phyloP scores from a whole-genome alignment of 2,329 filamentous ascomycete genomes.

The Neonectria neomacrospora region DNA sequence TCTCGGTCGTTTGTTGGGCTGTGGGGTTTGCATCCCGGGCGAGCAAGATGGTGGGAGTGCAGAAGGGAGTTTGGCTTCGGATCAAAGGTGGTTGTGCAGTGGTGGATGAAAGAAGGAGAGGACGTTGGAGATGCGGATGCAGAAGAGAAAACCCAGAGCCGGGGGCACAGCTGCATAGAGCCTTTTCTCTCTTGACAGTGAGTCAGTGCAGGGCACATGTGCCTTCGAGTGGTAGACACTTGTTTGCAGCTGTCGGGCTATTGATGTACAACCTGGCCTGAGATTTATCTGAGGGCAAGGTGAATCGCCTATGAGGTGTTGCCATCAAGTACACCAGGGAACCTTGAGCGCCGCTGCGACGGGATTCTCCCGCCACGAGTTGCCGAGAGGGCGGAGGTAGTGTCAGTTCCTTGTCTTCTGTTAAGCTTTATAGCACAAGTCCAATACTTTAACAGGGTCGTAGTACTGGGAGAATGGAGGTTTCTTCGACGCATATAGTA shows the following conservation, averaged over 20 bases:
- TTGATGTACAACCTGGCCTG: background rate
- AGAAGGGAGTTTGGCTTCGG: background rate
- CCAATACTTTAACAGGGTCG: too few species aligned
- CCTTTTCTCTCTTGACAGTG: background rate
- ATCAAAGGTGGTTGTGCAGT: background rate
- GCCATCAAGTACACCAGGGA: background rate
- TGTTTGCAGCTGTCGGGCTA: background rate
- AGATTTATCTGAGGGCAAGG: background rate
- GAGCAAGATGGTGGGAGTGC: background rate
- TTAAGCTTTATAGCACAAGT: too few species aligned
- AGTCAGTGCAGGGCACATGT: background rate
- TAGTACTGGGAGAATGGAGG: too few species aligned
- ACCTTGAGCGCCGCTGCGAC: background rate
- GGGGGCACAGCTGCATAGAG: background rate
- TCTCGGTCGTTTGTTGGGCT: background rate
- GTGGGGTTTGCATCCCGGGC: background rate
- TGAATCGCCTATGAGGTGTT: background rate
- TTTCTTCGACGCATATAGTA: too few species aligned
- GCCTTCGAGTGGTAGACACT: background rate
- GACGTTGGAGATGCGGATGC: background rate
- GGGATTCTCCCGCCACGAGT: too few species aligned
- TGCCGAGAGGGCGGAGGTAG: too few species aligned
- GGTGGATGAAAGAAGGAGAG: background rate
- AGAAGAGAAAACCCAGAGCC: background rate
- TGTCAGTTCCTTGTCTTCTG: too few species aligned